Evolutionary conservation across 1,284 basidiomycete species (phyloP).

Genomic region (Kwoniella shivajii): DNA sequence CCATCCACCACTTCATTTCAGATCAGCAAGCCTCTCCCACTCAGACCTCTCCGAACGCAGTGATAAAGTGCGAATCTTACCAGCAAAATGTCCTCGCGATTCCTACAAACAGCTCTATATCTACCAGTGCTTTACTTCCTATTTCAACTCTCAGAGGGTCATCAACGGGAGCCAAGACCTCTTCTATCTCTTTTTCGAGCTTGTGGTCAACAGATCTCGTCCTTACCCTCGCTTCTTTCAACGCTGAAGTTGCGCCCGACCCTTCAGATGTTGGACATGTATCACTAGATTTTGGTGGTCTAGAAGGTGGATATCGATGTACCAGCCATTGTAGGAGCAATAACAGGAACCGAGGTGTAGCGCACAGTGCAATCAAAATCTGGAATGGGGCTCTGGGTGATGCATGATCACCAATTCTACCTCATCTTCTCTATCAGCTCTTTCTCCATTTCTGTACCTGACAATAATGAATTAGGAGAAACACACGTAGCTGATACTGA

Average conservation of each 20-base stretch:
- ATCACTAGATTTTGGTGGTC: no score
- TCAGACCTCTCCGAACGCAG: no score
- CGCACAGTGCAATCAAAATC: conserved; percentile 81
- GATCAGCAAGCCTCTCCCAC: conserved; percentile 16
- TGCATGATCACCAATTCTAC: conserved; percentile 83
- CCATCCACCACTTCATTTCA: conserved; percentile 64
- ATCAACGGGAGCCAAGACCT: conserved; percentile 9
- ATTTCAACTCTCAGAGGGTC: conserved; percentile 3
- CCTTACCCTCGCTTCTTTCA: neutral
- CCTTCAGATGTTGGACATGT: no score
- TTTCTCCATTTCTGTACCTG: no score
- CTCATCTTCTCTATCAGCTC: no score
- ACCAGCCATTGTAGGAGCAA: conserved; percentile 73
- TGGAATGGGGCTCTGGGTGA: conserved; percentile 88
- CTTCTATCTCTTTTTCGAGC: conserved; percentile 9
- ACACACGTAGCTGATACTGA: conserved; percentile 87
- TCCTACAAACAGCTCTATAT: conserved; percentile 66
- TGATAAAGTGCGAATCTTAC: conserved; percentile 21
- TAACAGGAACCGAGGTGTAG: conserved; percentile 79
- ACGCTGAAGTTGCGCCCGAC: neutral
- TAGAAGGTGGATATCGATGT: conserved; percentile 45
- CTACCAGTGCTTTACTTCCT: conserved; percentile 54
- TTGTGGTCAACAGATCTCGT: conserved; percentile 3
- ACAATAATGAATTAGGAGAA: neutral
- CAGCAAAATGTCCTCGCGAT: conserved; percentile 78